Evolutionary conservation across 768 basidiomycete genomes (phyloP), one percentile per base, ranked within the genome.

Genomic region (Russula sp.): DNA sequence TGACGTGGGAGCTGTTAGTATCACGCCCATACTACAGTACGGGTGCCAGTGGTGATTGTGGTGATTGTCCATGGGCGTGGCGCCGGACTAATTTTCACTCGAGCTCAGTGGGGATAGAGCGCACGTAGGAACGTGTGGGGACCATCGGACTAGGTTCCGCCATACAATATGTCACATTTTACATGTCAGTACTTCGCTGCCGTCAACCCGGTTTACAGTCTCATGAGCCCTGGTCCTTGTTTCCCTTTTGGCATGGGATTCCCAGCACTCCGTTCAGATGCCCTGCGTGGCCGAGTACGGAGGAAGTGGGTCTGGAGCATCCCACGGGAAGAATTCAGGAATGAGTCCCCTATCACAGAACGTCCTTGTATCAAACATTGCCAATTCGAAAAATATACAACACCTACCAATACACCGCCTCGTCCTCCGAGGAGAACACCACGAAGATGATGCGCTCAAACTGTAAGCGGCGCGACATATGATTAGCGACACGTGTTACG

Each of bases 361-460:
- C 32, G 20, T 16, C 48, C 53, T 59, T 49, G 57, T 56, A 56
- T 50, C 50, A 3, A 10, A 48, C n/a, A 45, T 50, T 56, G 52
- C 34, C 40, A 63, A 56, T 37, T 44, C 54, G 18, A 57, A 22
- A 16, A 20, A 44, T 10, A 20, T 2, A 14, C 4, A 13, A 42
- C 27, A 79, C 85, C 63, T 69, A 91, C 89, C 83, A 76, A 64
- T 89, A 92, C 1, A 84, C 80, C 2, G 73, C 73, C 64, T 78
- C 81, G 69, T 93, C 90, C 57, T 75, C 78, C 66, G 85, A 76
- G 48, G 79, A 83, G 79, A 85, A 91, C 31, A 89, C 86, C 8
- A 88, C 85, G 66, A 93, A 91, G 6, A 92, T 80, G 18, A 89
- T 77, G 49, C 85, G 82, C 44, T 89, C 84, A n/a, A 92, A 66